Evolutionary conservation across 441 rosid genomes (phyloP).

Genomic region (Hura crepitans): DNA sequence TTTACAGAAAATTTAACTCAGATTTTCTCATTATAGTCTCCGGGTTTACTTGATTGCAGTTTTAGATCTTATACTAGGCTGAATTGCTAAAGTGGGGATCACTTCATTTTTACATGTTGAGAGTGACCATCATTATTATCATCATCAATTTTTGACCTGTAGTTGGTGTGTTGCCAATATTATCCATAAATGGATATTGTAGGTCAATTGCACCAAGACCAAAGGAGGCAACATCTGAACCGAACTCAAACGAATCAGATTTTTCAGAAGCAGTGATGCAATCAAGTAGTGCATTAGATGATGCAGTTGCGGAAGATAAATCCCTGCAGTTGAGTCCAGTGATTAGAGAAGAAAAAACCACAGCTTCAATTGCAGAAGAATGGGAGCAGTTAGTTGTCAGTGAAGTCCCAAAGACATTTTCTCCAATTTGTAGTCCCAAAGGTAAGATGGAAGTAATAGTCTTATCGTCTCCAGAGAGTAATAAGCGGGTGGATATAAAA

Average conservation of each 20-base stretch:
- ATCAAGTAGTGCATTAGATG: conserved; percentile 24
- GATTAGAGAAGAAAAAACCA: conserved; percentile 37
- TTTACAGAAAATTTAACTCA: neutral
- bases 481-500: conserved; percentile 48
- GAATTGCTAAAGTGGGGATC: neutral
- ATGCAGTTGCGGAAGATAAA: conserved; percentile 31
- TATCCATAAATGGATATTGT: conserved; percentile 23
- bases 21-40: neutral
- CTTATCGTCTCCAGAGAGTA: conserved; percentile 39
- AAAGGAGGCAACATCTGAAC: conserved; percentile 34
- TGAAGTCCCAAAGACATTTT: conserved; percentile 41
- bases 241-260: conserved; percentile 31
- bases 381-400: conserved; percentile 77
- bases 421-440: conserved; percentile 44
- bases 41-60: neutral
- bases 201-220: conserved; percentile 43
- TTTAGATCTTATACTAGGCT: neutral
- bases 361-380: conserved; percentile 59
- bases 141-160: neutral
- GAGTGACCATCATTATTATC: conserved; percentile 5
- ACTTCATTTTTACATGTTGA: neutral
- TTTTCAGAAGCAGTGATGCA: conserved; percentile 25
- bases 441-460: conserved; percentile 33
- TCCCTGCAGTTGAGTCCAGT: conserved; percentile 22
- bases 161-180: conserved; percentile 16